Evolutionary conservation across 495 filamentous ascomycete genomes (phyloP).

Genomic region (Margaritispora aquatica): DNA sequence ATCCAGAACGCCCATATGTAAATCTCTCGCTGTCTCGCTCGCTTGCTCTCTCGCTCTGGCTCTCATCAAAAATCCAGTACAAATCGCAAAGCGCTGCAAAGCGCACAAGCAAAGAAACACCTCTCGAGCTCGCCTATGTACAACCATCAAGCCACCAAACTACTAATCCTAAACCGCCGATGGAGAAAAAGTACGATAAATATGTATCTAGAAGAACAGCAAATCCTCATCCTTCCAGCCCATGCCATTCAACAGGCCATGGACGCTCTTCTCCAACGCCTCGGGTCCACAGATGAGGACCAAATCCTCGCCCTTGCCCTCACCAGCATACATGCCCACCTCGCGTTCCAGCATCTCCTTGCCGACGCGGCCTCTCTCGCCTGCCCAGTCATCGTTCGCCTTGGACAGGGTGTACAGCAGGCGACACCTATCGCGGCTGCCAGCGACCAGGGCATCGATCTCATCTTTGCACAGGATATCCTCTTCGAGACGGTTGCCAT

Average conservation of each 20-base stretch:
- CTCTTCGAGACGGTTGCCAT: constrained; percentile 73
- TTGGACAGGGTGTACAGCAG: constrained; percentile 71
- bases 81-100: neutral
- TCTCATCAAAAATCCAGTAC: too few species aligned
- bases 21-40: too few species aligned
- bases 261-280: constrained; percentile 66
- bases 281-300: constrained; percentile 82
- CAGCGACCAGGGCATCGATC: constrained; percentile 54
- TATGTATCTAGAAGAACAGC: constrained; percentile 66
- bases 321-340: constrained; percentile 30
- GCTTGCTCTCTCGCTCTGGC: too few species aligned
- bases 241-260: constrained; percentile 52
- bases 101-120: neutral
- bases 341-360: constrained; percentile 56
- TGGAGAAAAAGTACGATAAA: too few species aligned
- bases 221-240: constrained; percentile 80
- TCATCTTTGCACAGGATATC: constrained; percentile 83
- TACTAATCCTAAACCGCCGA: too few species aligned
- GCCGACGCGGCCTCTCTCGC: constrained; percentile 63
- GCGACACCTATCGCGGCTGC: constrained; percentile 49
- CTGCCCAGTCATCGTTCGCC: constrained; percentile 58
- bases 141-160: too few species aligned
- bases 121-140: too few species aligned
- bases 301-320: constrained; percentile 48
- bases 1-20: too few species aligned